Base-by-base conservation (phyloP, 2,329 filamentous ascomycete genomes). In the Sarocladium kiliense region DNA sequence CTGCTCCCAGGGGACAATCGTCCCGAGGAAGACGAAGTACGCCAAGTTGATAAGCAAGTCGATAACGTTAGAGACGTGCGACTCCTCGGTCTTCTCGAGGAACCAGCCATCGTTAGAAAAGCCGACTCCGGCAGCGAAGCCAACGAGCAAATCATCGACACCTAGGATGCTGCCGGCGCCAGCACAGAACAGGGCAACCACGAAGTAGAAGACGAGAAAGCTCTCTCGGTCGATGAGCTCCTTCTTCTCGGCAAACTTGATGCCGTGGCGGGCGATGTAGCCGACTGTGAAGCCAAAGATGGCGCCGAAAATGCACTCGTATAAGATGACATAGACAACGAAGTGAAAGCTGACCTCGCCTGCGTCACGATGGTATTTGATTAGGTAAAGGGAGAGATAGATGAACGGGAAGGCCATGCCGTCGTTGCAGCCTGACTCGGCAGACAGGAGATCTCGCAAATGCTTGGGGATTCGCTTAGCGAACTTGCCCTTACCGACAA, bases 81-180 rank as follows among this genome's bases (percentile, higher is more conserved):
- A 93, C 71, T 99, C 94, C 68, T 99, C 94, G 0, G 94, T 99
- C 78, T 97, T 97, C 66, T 97, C 89, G 16, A 89, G 89, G 65
- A 99, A 99, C 94, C 94, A 99, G 61, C 94, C 94, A 67, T 99
- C 94, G 70, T 99, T 99, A 63, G 92, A 97, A 77, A 99, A 99
- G 55, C 94, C 94, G n/a, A 99, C 94, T 56, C 94, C 94, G 55
- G 89, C 91, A 14, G 93, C 87, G 65, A 99, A 99, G 37, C 94
- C 94, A 37, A 99, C 90, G 3, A 99, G 82, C 53, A 99, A 75
- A 70, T 99, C 94, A 69, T 99, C 94, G 64, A 97, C 80, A 51
- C 94, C 94, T 44, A 99, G 76, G 57, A 97, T 82, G 70, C 91
- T 91, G 27, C 94, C 94, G 0, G 93, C 93, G 18, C 94, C 94